Evolutionary conservation across 129 eudicot genomes (phyloP).

Genomic region (Rutidosis leptorrhynchoides): DNA sequence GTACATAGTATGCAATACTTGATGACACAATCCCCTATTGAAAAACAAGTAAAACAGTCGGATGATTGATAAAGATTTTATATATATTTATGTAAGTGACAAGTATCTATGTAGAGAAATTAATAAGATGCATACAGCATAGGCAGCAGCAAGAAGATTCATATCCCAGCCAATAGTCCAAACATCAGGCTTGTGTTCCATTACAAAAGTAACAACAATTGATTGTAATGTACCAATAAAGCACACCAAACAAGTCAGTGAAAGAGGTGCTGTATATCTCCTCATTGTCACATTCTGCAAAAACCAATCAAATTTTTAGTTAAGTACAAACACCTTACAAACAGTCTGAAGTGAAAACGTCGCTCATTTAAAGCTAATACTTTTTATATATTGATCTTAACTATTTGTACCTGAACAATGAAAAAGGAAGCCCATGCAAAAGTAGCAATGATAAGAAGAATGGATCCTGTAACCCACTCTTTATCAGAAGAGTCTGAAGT

Average conservation of each 20-base stretch:
- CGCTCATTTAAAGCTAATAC: neutral
- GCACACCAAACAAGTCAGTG: slow-evolving; percentile 82
- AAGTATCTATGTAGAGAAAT: slow-evolving; percentile 1
- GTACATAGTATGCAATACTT: slow-evolving; percentile 95
- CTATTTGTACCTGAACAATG: slow-evolving; percentile 69
- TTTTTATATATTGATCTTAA: neutral
- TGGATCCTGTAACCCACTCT: slow-evolving; percentile 87
- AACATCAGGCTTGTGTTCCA: slow-evolving; percentile 77
- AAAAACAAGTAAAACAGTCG: slow-evolving; percentile 6
- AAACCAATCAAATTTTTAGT: slow-evolving; percentile 11
- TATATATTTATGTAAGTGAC: neutral
- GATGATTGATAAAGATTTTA: neutral
- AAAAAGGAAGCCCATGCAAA: slow-evolving; percentile 97
- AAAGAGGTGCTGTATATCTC: slow-evolving; percentile 73
- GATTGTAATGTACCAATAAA: slow-evolving; percentile 95
- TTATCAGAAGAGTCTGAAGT: slow-evolving; percentile 45
- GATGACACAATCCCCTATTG: slow-evolving; percentile 89
- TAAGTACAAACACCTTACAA: neutral
- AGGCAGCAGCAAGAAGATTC: slow-evolving; percentile 98
- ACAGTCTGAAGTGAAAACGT: slow-evolving; percentile 4
- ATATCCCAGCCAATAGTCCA: slow-evolving; percentile 93
- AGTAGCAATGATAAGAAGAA: slow-evolving; percentile 89
- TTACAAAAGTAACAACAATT: slow-evolving; percentile 83
- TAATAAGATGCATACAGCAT: slow-evolving; percentile 59
- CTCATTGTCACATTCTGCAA: slow-evolving; percentile 82